Evolutionary conservation across 208 protist species (phyloP).

Genomic region (Wallacemonas sp.): DNA sequence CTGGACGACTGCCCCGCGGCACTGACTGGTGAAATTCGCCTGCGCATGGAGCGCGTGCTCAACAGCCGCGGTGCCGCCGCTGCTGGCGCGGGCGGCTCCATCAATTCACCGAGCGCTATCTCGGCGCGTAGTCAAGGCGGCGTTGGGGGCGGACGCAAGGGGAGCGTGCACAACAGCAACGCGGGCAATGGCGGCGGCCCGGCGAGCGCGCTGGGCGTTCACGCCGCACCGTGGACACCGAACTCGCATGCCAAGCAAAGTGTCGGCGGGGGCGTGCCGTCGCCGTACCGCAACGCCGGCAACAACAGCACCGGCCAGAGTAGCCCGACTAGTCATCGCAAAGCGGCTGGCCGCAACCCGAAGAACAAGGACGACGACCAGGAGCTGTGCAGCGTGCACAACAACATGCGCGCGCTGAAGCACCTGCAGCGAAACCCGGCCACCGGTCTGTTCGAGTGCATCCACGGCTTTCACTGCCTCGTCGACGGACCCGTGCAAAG

Average conservation of each 20-base stretch:
- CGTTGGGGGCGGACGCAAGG: constrained; percentile 22
- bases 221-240: constrained; percentile 23
- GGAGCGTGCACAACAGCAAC: constrained; percentile 4
- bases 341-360: constrained; percentile 47
- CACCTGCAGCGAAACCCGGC: constrained; percentile 75
- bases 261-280: constrained; percentile 10
- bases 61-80: constrained; percentile 22
- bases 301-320: constrained; percentile 35
- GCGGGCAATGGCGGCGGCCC: background rate
- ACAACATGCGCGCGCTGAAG: constrained; percentile 81
- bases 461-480: constrained; percentile 88
- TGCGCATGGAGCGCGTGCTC: constrained; percentile 62
- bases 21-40: constrained; percentile 46
- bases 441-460: constrained; percentile 80
- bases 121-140: constrained; percentile 9
- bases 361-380: constrained; percentile 79
- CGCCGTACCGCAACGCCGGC: constrained; percentile 18
- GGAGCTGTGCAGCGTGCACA: constrained; percentile 81
- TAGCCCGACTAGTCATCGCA: constrained; percentile 20
- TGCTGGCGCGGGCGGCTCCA: constrained; percentile 1
- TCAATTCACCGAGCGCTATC: constrained; percentile 10
- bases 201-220: constrained; percentile 2
- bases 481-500: constrained; percentile 56
- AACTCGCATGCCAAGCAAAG: constrained; percentile 5
- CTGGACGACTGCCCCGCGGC: constrained; percentile 71